Evolutionary conservation across 179 eudicot species (phyloP).

Genomic region (Spinacia oleracea): DNA sequence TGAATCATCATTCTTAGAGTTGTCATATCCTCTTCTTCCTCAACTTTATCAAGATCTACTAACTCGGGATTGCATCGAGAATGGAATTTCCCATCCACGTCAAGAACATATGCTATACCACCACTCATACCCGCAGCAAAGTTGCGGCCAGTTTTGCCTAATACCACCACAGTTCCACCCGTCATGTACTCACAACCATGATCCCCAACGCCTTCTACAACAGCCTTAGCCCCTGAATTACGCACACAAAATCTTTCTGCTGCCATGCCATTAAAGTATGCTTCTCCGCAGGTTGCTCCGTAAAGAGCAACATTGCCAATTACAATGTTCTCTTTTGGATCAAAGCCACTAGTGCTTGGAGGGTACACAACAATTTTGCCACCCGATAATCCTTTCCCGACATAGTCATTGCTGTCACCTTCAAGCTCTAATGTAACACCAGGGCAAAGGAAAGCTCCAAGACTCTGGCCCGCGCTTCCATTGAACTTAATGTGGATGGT

Average conservation of each 20-base stretch:
- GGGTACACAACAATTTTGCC: constrained; percentile 95
- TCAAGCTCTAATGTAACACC: constrained; percentile 93
- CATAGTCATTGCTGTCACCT: constrained; percentile 99
- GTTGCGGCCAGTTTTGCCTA: constrained; percentile 94
- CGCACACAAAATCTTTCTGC: constrained; percentile 98
- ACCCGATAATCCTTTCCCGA: constrained; percentile 96
- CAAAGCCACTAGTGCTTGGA: constrained; percentile 82
- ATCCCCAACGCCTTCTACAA: constrained; percentile 99
- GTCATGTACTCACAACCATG: constrained; percentile 99
- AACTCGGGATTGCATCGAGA: constrained; percentile 79
- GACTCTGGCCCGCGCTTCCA: constrained; percentile 99
- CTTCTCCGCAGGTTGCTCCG: constrained; percentile 92
- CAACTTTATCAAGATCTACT: constrained; percentile 93
- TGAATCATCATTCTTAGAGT: constrained; percentile 92
- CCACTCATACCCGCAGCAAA: constrained; percentile 99
- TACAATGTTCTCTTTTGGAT: constrained; percentile 95
- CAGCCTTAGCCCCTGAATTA: constrained; percentile 94
- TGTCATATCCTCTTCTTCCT: constrained; percentile 84
- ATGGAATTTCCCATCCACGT: constrained; percentile 64
- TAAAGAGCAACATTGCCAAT: constrained; percentile 97
- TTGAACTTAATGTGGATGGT: constrained; percentile 82
- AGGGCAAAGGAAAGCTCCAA: constrained; percentile 96
- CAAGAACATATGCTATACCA: constrained; percentile 92
- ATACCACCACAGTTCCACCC: constrained; percentile 88
- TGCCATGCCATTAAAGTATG: constrained; percentile 98